Evolutionary conservation across 176 grass and related monocot species (phyloP).

Genomic region (Rhynchospora breviuscula): DNA sequence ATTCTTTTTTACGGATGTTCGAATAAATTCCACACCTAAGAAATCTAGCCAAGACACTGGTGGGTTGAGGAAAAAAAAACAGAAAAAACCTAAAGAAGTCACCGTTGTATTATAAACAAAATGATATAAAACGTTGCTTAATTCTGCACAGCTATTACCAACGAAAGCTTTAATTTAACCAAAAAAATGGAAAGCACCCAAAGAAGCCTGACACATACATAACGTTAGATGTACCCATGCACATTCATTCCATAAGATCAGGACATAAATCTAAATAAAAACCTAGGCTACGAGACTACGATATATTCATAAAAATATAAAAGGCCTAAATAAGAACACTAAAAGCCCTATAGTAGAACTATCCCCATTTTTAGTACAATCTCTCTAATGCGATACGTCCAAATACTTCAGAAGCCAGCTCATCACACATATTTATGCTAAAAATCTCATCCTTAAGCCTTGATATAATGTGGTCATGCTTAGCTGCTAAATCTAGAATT

Average conservation of each 20-base stretch:
- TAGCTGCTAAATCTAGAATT: background rate
- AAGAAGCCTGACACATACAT: too few species aligned
- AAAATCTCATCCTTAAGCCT: background rate
- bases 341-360: background rate
- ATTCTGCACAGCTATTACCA: too few species aligned
- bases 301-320: background rate
- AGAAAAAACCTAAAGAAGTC: too few species aligned
- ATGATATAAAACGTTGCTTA: too few species aligned
- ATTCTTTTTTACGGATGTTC: too few species aligned
- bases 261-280: background rate
- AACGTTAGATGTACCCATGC: too few species aligned
- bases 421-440: background rate
- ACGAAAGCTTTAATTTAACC: too few species aligned
- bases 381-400: background rate
- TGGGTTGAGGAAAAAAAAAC: too few species aligned
- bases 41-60: too few species aligned
- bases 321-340: background rate
- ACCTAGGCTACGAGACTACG: background rate
- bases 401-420: background rate
- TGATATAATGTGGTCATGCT: background rate
- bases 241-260: background rate
- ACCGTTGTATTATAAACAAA: too few species aligned
- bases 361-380: background rate
- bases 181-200: too few species aligned
- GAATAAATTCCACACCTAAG: too few species aligned